Conservation (phyloP, 768 basidiomycete species). For the Agaricus blazei region DNA sequence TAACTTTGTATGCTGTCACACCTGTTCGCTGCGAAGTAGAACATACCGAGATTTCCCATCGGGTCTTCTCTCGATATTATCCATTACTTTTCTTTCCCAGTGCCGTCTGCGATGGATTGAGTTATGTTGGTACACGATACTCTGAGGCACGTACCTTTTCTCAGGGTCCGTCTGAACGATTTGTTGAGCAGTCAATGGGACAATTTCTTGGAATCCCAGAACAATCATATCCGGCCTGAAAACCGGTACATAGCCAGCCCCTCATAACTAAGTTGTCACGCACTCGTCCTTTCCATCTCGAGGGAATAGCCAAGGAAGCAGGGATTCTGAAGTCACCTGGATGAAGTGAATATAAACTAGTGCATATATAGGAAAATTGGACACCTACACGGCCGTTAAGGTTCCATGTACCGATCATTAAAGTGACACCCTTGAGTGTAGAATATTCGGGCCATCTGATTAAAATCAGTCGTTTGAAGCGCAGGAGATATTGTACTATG, state of each 20-base stretch:
- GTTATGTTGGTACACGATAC: not conserved
- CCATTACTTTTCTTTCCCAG: slow-evolving; percentile 83
- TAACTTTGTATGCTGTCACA: slow-evolving; percentile 21
- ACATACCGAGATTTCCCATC: slow-evolving; percentile 73
- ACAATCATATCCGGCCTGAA: slow-evolving; percentile 83
- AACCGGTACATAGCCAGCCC: slow-evolving; percentile 5
- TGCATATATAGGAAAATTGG: not conserved
- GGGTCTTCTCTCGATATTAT: slow-evolving; percentile 69
- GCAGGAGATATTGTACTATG: no score
- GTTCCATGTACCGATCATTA: slow-evolving; percentile 96
- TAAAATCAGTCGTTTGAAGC: not conserved
- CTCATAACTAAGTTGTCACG: slow-evolving; percentile 14
- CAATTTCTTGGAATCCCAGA: slow-evolving; percentile 95
- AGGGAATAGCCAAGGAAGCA: slow-evolving; percentile 91
- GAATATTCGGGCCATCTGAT: slow-evolving; percentile 81
- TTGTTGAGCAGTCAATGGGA: slow-evolving; percentile 95
- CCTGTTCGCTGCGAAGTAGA: slow-evolving; percentile 89
- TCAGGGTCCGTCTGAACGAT: slow-evolving; percentile 95
- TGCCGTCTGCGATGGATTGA: slow-evolving; percentile 48
- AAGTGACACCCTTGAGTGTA: slow-evolving; percentile 56
- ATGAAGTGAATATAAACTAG: not conserved
- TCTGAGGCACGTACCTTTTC: slow-evolving; percentile 51
- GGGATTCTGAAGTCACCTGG: slow-evolving; percentile 73
- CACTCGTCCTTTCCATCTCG: slow-evolving; percentile 49
- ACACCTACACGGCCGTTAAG: slow-evolving; percentile 76